Evolutionary conservation across 768 basidiomycete species (phyloP).

Genomic region (Boletus rubropictus): DNA sequence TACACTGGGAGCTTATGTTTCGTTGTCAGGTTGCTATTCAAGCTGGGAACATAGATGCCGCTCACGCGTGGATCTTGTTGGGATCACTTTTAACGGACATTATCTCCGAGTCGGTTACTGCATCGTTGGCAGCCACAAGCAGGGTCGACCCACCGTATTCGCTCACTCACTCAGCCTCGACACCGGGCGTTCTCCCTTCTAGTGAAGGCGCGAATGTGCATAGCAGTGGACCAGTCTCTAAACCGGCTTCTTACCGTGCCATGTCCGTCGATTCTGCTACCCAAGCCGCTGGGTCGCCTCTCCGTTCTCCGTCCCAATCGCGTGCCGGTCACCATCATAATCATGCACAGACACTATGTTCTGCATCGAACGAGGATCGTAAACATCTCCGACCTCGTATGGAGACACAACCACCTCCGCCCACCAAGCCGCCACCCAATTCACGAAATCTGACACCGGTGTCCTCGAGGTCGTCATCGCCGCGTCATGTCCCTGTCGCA

Average conservation of each 20-base stretch:
- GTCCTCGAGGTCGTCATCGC: constrained; percentile 57
- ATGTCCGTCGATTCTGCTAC: constrained; percentile 24
- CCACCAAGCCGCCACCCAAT: constrained; percentile 29
- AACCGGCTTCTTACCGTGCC: constrained; percentile 22
- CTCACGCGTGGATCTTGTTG: constrained; percentile 65
- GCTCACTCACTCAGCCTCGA: constrained; percentile 37
- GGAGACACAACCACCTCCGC: constrained; percentile 13
- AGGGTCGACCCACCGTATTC: constrained; percentile 18
- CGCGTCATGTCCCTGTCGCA: constrained; percentile 35
- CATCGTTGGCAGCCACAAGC: constrained; percentile 21
- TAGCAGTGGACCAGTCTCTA: constrained; percentile 11
- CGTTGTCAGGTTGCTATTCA: constrained; percentile 48
- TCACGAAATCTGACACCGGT: constrained; percentile 50
- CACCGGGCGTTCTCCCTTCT: constrained; percentile 37
- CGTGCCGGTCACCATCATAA: constrained; percentile 10
- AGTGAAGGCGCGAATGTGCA: constrained; percentile 11
- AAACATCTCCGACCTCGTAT: constrained; percentile 18
- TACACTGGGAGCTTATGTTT: neutral
- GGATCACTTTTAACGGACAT: constrained; percentile 50
- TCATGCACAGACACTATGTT: constrained; percentile 9
- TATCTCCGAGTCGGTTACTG: constrained; percentile 33
- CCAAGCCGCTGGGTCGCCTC: constrained; percentile 8
- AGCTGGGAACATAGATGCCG: constrained; percentile 49
- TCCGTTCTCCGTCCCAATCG: constrained; percentile 23
- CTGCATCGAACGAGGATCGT: constrained; percentile 19